Percentiles rank a stretch among this genome's conserved stretches.
Conservation (phyloP, 495 filamentous ascomycete genomes). For the Trichoderma asperelloides region DNA sequence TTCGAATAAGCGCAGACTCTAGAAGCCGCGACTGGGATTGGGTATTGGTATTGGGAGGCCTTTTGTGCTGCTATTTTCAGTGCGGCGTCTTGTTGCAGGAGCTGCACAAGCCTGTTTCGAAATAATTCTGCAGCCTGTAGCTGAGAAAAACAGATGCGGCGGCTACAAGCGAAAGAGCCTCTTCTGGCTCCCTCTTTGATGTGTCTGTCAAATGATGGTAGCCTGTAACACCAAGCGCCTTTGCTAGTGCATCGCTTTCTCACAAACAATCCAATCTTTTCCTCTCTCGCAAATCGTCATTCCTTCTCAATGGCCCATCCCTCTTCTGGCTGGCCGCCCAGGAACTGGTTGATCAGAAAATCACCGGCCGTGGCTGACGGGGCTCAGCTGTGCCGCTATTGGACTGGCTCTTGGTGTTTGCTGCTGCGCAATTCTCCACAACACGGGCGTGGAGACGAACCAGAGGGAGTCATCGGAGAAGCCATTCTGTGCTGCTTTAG, state of each 20-base stretch:
- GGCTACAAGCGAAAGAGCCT: not conserved
- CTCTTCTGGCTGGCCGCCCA: not conserved
- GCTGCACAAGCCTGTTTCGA: not conserved
- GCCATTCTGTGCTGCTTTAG: not conserved
- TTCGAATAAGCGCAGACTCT: not conserved
- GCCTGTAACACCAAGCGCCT: not conserved
- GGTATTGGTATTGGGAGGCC: not conserved
- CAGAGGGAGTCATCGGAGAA: constrained; percentile 4
- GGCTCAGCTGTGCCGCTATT: constrained; percentile 3
- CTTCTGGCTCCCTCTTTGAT: not conserved
- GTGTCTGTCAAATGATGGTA: not conserved
- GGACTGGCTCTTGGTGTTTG: not conserved
- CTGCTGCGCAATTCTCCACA: not conserved
- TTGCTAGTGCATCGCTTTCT: not conserved
- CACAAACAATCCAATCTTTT: not conserved
- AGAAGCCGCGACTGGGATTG: not conserved
- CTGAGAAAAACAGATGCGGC: not conserved
- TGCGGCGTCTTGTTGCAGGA: not conserved
- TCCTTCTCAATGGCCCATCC: not conserved
- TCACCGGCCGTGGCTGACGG: not conserved
- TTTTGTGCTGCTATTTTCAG: constrained; percentile 5
- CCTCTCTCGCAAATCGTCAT: not conserved
- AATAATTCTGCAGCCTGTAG: constrained; percentile 5
- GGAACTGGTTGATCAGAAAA: not conserved
- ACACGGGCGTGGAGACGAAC: not conserved